Evolutionary conservation across 257 asterid species (phyloP).

Genomic region (Solanum sitiens): DNA sequence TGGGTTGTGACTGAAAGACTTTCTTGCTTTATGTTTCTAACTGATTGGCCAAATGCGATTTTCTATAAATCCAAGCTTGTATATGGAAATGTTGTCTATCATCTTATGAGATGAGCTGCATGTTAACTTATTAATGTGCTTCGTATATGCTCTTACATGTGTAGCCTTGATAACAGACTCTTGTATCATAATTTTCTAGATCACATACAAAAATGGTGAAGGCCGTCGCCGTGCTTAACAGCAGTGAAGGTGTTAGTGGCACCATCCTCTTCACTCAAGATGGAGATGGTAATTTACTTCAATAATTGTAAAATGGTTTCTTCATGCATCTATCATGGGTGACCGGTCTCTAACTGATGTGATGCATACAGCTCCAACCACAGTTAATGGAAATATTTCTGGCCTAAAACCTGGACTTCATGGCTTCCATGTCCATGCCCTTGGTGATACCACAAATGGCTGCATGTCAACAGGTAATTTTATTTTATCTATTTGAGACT

Average conservation of each 20-base stretch:
- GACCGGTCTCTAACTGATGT: neutral
- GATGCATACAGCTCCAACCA: slow-evolving; percentile 48
- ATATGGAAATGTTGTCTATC: neutral
- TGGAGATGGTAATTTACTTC: slow-evolving; percentile 55
- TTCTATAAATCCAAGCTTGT: neutral
- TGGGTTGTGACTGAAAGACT: neutral
- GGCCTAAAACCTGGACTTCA: slow-evolving; percentile 91
- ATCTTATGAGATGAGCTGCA: neutral
- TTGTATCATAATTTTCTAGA: slow-evolving; percentile 25
- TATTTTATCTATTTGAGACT: neutral
- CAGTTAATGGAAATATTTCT: slow-evolving; percentile 64
- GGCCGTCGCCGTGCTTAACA: slow-evolving; percentile 82
- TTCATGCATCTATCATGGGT: neutral
- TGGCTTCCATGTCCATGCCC: slow-evolving; percentile 97
- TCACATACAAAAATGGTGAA: slow-evolving; percentile 76
- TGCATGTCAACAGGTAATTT: slow-evolving; percentile 89
- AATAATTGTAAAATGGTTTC: neutral
- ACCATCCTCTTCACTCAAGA: slow-evolving; percentile 67
- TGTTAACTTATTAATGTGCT: neutral
- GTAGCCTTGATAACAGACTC: neutral
- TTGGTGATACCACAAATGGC: slow-evolving; percentile 99
- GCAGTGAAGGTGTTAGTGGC: slow-evolving; percentile 90
- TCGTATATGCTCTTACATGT: neutral
- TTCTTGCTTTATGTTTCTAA: neutral
- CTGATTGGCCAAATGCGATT: neutral